Base-by-base conservation (phyloP, 495 filamentous ascomycete species). In the Stereocaulon alpinum region DNA sequence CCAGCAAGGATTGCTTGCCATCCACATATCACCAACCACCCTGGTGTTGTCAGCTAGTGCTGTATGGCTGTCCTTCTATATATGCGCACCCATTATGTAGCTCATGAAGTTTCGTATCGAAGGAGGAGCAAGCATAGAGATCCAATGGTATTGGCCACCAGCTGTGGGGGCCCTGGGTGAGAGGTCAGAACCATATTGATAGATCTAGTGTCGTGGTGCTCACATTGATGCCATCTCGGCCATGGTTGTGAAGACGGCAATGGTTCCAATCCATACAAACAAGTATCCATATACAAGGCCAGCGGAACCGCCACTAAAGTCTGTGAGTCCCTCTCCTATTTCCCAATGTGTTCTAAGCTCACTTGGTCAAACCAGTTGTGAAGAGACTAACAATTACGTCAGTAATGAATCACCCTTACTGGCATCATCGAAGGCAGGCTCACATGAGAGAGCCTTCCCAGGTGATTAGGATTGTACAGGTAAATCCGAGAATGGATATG, bases 71-170 rank as follows among this genome's bases (percentile, higher is more conserved):
- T 20, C 22, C 18, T 22, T 30, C 0, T 20, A 6, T 14, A 1
- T 4, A 55, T 20, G 56, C 66, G 20, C 66, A 74, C 76, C 77
- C 49, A 74, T 75, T 17, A 79, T 55, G 58, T 79, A 81, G 48
- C 75, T 77, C 20, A 76, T 53, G 44, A 79, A 70, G 43, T 73
- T 73, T 56, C 72, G 69, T 37, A 54, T 55, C 14, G 58, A 62
- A 15, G 51, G 61, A 3, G 77, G 72, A 1, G 78, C 75, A n/a
- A 81, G 65, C 70, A 78, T 77, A 1, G 74, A 73, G 11, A 72
- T 72, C 78, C 77, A 81, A 58, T 80, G 77, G 49, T 81, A 81
- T 60, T 81, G 78, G 2, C 78, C 77, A 11, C 74, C 75, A 6
- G 71, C 72, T 2, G 74, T 80, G 2, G 77, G 77, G 34, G 77